Evolutionary conservation across 768 basidiomycete genomes (phyloP).

Genomic region (Russula ochroleuca): DNA sequence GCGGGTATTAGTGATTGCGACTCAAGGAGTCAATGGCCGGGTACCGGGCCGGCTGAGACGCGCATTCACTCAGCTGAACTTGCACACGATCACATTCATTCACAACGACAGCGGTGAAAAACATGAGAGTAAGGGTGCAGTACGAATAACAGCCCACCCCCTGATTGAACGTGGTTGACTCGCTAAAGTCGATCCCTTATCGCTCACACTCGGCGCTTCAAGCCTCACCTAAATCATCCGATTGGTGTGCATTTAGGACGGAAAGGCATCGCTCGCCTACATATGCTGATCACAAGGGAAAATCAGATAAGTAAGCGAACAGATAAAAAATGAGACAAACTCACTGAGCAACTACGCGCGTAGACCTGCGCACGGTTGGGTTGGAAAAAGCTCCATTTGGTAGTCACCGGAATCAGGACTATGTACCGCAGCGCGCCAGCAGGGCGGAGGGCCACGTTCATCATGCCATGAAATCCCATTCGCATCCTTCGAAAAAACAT

Average conservation of each 20-base stretch:
- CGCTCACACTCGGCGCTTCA: neutral
- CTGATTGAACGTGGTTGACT: neutral
- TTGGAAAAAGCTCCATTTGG: neutral
- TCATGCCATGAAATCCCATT: slow-evolving; percentile 13
- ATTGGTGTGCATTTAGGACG: neutral
- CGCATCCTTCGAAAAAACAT: neutral
- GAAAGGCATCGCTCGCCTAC: neutral
- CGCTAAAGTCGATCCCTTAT: neutral
- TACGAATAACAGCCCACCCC: slow-evolving; percentile 11
- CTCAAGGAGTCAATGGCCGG: neutral
- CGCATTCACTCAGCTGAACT: neutral
- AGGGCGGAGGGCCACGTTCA: neutral
- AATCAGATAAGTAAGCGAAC: neutral
- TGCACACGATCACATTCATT: neutral
- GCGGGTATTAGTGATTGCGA: neutral
- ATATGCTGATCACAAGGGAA: neutral
- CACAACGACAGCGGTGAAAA: neutral
- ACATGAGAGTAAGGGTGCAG: neutral
- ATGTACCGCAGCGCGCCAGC: neutral
- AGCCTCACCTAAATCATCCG: neutral
- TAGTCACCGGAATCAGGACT: neutral
- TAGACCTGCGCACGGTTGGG: neutral
- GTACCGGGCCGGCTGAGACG: slow-evolving; percentile 4
- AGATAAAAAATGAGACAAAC: neutral
- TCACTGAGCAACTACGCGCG: slow-evolving; percentile 1